Evolutionary conservation across 768 basidiomycete species (phyloP).

Genomic region (Panus rudis): DNA sequence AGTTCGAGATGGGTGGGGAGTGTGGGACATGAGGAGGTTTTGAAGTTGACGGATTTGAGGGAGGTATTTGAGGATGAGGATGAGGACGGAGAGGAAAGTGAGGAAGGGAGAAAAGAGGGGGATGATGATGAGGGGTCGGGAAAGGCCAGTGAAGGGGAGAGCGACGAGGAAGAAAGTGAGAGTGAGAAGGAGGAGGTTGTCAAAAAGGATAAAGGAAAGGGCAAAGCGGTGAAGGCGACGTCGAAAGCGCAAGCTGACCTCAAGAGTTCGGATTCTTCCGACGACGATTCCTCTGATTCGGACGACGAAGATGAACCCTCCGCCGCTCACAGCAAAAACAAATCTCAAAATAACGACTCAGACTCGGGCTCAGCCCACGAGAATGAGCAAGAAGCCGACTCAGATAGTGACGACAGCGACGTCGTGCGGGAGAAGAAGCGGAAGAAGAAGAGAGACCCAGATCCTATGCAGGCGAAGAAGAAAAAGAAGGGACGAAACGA

Average conservation of each 20-base stretch:
- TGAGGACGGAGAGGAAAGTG: conserved; percentile 26
- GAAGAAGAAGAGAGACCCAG: conserved; percentile 49
- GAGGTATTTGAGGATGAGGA: conserved; percentile 62
- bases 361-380: conserved; percentile 13
- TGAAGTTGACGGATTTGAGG: conserved; percentile 80
- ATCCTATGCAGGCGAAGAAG: conserved; percentile 35
- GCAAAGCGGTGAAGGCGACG: background rate
- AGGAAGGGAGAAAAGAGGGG: conserved; percentile 30
- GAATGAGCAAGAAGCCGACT: conserved; percentile 10
- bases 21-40: conserved; percentile 80
- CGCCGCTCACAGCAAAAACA: conserved; percentile 20
- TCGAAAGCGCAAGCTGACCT: background rate
- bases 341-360: conserved; percentile 15
- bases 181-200: conserved; percentile 20
- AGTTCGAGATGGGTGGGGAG: conserved; percentile 90
- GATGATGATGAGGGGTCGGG: conserved; percentile 18
- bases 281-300: background rate
- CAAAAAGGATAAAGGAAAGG: conserved; percentile 17
- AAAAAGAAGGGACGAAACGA: conserved; percentile 56
- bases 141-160: conserved; percentile 13
- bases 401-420: conserved; percentile 14
- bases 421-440: conserved; percentile 37
- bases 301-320: conserved; percentile 15
- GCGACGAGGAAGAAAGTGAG: conserved; percentile 19
- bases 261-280: conserved; percentile 4